These are phyloP conservation scores for Cordyceps javanica DNA, from an alignment of 2,329 filamentous ascomycete genomes.

Conservation along the genomic window DNA sequence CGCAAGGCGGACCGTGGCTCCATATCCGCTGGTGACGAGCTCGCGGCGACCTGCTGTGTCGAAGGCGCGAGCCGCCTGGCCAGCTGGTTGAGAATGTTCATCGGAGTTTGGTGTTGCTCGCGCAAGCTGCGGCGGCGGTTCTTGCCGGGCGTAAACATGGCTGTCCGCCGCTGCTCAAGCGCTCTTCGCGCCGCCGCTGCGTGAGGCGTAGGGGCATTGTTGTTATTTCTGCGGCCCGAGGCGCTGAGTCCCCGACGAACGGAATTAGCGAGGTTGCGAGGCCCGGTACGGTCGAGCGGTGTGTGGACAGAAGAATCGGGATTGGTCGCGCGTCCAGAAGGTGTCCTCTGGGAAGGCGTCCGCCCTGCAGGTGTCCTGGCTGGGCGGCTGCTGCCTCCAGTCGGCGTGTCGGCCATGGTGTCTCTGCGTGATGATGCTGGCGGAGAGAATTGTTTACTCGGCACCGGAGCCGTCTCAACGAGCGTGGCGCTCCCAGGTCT, in stretches of 20 bases:
- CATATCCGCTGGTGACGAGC: slow-evolving; percentile 33
- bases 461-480: neutral
- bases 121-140: slow-evolving; percentile 51
- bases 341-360: slow-evolving; percentile 30
- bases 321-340: neutral
- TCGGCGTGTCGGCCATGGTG: slow-evolving; percentile 14
- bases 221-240: slow-evolving; percentile 32
- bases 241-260: slow-evolving; percentile 37
- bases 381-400: neutral
- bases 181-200: slow-evolving; percentile 54
- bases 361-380: slow-evolving; percentile 18
- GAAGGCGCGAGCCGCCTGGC: slow-evolving; percentile 47
- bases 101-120: slow-evolving; percentile 50
- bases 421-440: neutral
- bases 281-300: slow-evolving; percentile 32
- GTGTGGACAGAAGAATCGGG: slow-evolving; percentile 32
- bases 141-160: slow-evolving; percentile 54
- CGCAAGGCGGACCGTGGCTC: slow-evolving; percentile 3
- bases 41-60: slow-evolving; percentile 38
- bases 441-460: neutral
- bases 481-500: neutral
- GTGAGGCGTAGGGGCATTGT: slow-evolving; percentile 50
- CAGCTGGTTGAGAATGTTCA: slow-evolving; percentile 47
- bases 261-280: slow-evolving; percentile 33
- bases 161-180: slow-evolving; percentile 52